A percentile compares a stretch with the other conserved stretches of the same genome.
Evolutionary conservation across 345 rosid species (phyloP).

Genomic region (Brassica rapa): DNA sequence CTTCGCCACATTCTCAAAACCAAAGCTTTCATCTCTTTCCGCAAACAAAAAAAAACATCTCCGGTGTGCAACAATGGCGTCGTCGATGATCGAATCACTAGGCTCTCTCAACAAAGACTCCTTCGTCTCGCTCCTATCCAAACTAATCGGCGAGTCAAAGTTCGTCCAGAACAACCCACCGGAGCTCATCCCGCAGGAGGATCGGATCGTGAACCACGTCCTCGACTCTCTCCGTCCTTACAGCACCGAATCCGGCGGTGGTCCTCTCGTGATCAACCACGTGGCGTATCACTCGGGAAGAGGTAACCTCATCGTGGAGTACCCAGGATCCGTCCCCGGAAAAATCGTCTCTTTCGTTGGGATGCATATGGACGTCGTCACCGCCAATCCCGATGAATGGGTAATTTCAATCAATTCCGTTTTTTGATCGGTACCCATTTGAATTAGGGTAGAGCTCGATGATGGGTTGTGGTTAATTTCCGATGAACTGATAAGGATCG

Average conservation of each 20-base stretch:
- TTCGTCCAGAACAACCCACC: conserved; percentile 93
- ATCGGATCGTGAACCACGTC: conserved; percentile 75
- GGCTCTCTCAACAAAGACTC: conserved; percentile 67
- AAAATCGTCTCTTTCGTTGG: conserved; percentile 95
- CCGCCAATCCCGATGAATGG: conserved; percentile 93
- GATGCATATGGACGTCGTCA: conserved; percentile 99
- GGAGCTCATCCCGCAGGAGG: conserved; percentile 83
- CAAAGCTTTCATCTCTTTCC: not conserved
- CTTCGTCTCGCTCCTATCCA: conserved; percentile 63
- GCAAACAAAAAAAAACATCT: not conserved
- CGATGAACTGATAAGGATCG: not conserved
- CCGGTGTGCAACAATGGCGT: conserved; percentile 17
- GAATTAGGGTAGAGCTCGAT: not conserved
- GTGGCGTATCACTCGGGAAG: conserved; percentile 68
- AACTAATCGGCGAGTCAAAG: conserved; percentile 81
- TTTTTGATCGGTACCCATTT: conserved; percentile 2
- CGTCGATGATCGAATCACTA: conserved; percentile 45
- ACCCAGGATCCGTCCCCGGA: conserved; percentile 87
- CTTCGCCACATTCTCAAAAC: not conserved
- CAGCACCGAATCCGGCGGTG: conserved; percentile 83
- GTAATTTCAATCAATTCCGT: conserved; percentile 34
- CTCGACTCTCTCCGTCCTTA: conserved; percentile 72
- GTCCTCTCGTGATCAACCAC: conserved; percentile 76
- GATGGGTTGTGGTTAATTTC: conserved; percentile 11
- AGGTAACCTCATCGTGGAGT: conserved; percentile 95